Conservation (phyloP, 345 rosid genomes). For the Physaria fendleri region DNA sequence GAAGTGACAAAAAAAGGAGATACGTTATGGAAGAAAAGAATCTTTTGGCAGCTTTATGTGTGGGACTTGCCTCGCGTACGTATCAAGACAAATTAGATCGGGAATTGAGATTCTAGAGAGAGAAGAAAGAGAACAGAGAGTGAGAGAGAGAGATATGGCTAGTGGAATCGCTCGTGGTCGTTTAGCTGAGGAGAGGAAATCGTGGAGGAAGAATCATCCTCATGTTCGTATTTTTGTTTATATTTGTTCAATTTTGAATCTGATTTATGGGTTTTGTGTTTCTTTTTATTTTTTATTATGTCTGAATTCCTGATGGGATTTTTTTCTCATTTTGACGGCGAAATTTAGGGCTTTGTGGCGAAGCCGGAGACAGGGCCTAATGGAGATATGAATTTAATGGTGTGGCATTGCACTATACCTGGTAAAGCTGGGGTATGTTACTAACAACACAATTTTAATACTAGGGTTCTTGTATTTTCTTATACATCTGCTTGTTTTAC, state of each 20-base stretch:
- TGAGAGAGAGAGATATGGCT: conserved; percentile 44
- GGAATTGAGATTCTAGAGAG: no score
- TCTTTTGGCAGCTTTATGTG: no score
- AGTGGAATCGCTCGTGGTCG: conserved; percentile 94
- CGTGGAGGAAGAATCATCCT: conserved; percentile 97
- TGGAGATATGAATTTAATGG: conserved; percentile 85
- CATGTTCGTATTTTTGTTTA: conserved; percentile 48
- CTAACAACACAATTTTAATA: background rate
- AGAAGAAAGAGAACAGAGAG: background rate
- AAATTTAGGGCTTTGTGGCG: conserved; percentile 89
- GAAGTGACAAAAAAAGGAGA: no score
- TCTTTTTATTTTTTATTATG: background rate
- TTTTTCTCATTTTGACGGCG: conserved; percentile 6
- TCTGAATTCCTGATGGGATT: background rate
- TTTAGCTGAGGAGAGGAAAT: conserved; percentile 83
- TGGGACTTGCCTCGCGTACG: no score
- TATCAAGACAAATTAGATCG: no score
- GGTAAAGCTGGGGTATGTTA: conserved; percentile 85
- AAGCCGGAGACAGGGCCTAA: conserved; percentile 81
- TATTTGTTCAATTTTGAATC: background rate
- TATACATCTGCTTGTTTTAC: background rate
- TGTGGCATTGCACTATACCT: conserved; percentile 95
- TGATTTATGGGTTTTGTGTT: background rate
- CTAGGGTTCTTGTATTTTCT: background rate
- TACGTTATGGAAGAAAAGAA: no score